phyloP scores from a whole-genome alignment of 768 basidiomycete species.

The Rhodotorula toruloides region DNA sequence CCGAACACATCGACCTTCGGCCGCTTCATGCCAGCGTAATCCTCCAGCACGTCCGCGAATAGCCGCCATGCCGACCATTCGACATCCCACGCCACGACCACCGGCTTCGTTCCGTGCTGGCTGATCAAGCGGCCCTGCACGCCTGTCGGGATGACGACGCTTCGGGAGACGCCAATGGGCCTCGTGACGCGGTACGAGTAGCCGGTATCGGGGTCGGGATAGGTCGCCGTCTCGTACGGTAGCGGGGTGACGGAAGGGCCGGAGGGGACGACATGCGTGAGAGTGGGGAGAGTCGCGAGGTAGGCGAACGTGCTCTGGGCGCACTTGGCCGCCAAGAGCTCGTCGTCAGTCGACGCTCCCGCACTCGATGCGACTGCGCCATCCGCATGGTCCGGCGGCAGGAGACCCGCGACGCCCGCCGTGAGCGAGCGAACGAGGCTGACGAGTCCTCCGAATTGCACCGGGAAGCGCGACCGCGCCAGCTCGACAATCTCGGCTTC shows the following conservation, averaged over 20 bases:
- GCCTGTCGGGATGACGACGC: conserved; percentile 62
- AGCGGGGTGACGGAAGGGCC: conserved; percentile 39
- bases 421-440: conserved; percentile 71
- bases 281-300: conserved; percentile 65
- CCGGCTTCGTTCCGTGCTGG: conserved; percentile 56
- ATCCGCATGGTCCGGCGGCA: conserved; percentile 45
- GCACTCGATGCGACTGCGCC: background rate
- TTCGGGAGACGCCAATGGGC: conserved; percentile 51
- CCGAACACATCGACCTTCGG: conserved; percentile 25
- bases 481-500: conserved; percentile 79
- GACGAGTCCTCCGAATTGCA: conserved; percentile 65
- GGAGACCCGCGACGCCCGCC: conserved; percentile 6
- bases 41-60: conserved; percentile 64
- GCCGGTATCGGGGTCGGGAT: conserved; percentile 26
- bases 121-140: conserved; percentile 68
- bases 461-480: conserved; percentile 73
- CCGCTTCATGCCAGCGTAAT: conserved; percentile 18
- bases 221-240: conserved; percentile 30
- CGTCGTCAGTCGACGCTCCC: conserved; percentile 19
- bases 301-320: conserved; percentile 68
- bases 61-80: conserved; percentile 81
- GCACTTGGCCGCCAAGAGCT: conserved; percentile 54
- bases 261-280: conserved; percentile 66
- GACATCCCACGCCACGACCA: conserved; percentile 74
- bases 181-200: conserved; percentile 16